Base-by-base conservation (phyloP, 2,329 filamentous ascomycete species). In the Tolypocladium tundrense region DNA sequence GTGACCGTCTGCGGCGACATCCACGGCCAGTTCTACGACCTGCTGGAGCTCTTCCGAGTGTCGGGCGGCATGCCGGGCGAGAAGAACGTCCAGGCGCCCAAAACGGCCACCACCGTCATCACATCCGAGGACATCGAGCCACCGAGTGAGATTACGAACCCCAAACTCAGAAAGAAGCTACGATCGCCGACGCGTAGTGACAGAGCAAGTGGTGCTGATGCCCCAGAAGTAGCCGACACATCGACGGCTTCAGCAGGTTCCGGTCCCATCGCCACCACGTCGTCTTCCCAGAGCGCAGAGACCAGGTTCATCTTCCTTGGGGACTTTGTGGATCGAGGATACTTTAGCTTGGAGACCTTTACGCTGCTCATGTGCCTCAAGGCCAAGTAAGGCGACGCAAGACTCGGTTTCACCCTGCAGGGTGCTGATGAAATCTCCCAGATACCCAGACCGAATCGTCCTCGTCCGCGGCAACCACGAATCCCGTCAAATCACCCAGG, bases 1-100 rank as follows among this genome's bases (percentile, higher is more conserved):
- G 94, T 99, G 62, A 99, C 94, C 6, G 88, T 99, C 62, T 97
- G 94, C 69, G 94, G 94, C 70, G 94, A 99, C 71, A 97, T 99
- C 62, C 94, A 99, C 75, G 94, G 94, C 66, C 94, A 99, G 76
- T 97, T 97, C 73, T 97, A 99, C 76, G 94, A 99, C 73, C 81
- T 99, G 11, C 85, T 97, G 61, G 94, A 99, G 78, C 85, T 99
- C 54, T 99, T 99, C 75, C 88, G 92, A 57, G 93, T 99, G 45
- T 91, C 93, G 53, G 94, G 94, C 60, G 94, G 94, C 63, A 97
- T 97, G 90, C 94, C 94, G 13, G 91, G 91, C 67, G 89, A 96
- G 66, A 82, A 84, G 43, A 82, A 86, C 61, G 80, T 86, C 33
- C 82, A 91, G 68, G 76, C 83, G 16, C 87, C 88, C 19, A 82